Evolutionary conservation across 1,284 basidiomycete genomes (phyloP), one percentile per base, ranked within the genome.

Genomic region (Exobasidium cylindrosporum): DNA sequence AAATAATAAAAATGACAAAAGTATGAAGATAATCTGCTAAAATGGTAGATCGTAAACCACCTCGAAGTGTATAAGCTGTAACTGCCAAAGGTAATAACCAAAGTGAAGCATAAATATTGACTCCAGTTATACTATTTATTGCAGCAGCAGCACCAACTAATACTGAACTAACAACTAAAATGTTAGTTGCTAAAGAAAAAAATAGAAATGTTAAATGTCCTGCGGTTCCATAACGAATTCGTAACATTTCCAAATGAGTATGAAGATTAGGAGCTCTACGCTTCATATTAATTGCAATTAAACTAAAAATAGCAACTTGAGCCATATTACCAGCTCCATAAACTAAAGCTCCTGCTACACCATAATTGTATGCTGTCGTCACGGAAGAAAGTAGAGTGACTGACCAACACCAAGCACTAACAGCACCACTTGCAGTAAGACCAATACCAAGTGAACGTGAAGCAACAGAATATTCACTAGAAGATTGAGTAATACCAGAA

Each of bases 21-120:
- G 73, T 75, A 57, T 75, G 73, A 29, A 74, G 63, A 59, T 73
- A 75, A 53, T 75, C 72, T 21, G 73, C 73, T 13, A 75, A 56
- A 44, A 73, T 61, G n/a, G 63, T 64, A n/a, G 45, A 49, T 17
- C 73, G 62, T 21, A 75, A 60, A 40, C 73, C 73, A 23, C 69
- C 72, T 13, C 64, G 63, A 2, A 75, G 64, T 4, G 72, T 74
- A 54, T 75, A 75, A 7, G 73, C 72, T 1, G 71, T 66, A 47
- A 75, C 73, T n/a, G 62, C 65, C 43, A 60, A 47, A 1, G 73
- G 72, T 21, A 75, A 67, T 23, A 75, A 62, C 50, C 65, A 72
- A 24, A 73, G 60, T 28, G 66, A 60, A 0, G 72, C 73, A 53
- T 72, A 73, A 14, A 65, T 32, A 61, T 72, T 70, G 54, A 74